These are phyloP conservation scores for Cetradonia linearis DNA, from an alignment of 495 filamentous ascomycete species.

Conservation along the genomic window DNA sequence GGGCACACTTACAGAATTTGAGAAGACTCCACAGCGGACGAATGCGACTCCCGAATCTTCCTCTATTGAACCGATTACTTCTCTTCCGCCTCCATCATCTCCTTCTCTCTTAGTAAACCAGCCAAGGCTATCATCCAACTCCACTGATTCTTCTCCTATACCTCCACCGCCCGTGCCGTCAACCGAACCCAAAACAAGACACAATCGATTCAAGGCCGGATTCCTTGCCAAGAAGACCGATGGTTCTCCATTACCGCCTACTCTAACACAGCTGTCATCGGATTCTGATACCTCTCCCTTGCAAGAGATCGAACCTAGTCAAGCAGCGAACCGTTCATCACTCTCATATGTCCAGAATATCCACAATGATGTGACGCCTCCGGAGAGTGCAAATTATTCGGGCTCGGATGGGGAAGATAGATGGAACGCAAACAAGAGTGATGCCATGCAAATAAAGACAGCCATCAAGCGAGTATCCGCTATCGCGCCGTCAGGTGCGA, in stretches of 20 bases:
- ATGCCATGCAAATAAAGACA: constrained; percentile 49
- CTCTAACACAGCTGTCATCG: constrained; percentile 47
- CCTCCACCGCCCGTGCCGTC: constrained; percentile 39
- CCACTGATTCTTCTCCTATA: constrained; percentile 45
- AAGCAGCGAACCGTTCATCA: constrained; percentile 46
- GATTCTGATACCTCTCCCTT: constrained; percentile 57
- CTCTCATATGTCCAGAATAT: constrained; percentile 40
- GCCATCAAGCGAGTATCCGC: constrained; percentile 51
- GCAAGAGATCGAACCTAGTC: constrained; percentile 52
- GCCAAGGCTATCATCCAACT: constrained; percentile 13
- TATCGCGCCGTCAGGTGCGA: constrained; percentile 28
- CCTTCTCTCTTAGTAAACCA: constrained; percentile 6
- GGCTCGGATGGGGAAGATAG: constrained; percentile 31
- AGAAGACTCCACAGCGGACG: constrained; percentile 69
- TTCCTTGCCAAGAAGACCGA: constrained; percentile 69
- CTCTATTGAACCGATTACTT: constrained; percentile 38
- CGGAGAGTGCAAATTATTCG: constrained; percentile 37
- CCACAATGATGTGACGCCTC: constrained; percentile 37
- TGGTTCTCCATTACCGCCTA: constrained; percentile 57
- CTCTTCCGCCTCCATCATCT: constrained; percentile 19
- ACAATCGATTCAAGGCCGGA: constrained; percentile 79
- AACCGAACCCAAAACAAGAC: constrained; percentile 46
- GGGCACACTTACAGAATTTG: constrained; percentile 75
- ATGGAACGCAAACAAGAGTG: constrained; percentile 40
- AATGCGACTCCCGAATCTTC: constrained; percentile 41